Conservation (phyloP, 352 stramenopile genomes). For the Globisporangium perplexum region DNA sequence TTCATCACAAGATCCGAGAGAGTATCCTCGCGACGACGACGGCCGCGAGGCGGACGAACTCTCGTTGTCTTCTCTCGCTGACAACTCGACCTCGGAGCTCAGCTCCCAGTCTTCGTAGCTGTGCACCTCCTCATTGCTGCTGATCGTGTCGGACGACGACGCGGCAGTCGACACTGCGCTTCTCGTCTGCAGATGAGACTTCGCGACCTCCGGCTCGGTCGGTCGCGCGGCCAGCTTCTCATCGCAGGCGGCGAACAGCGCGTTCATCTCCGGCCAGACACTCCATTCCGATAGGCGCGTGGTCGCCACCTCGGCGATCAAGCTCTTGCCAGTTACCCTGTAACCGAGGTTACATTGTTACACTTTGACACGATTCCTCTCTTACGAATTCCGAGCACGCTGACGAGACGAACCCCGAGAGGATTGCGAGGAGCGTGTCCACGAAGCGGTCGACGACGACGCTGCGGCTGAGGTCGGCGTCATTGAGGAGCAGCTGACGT, state of each 20-base stretch:
- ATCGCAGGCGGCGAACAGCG: neutral
- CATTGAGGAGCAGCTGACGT: too few relatives aligned
- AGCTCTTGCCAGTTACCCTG: too few relatives aligned
- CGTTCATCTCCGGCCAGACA: neutral
- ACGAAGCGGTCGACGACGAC: too few relatives aligned
- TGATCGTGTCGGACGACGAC: constrained; percentile 33
- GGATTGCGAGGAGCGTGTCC: too few relatives aligned
- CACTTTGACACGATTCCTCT: too few relatives aligned
- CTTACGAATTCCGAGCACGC: too few relatives aligned
- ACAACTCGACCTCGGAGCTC: neutral
- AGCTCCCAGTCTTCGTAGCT: constrained; percentile 37
- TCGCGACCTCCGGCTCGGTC: neutral
- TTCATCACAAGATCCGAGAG: neutral
- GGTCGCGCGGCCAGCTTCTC: neutral
- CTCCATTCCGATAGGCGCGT: neutral
- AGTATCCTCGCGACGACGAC: neutral
- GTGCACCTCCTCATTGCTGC: constrained; percentile 28
- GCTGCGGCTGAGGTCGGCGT: too few relatives aligned
- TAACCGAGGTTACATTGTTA: too few relatives aligned
- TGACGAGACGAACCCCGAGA: too few relatives aligned
- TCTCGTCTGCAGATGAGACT: neutral
- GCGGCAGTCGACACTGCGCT: constrained; percentile 19
- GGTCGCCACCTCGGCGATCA: too few relatives aligned
- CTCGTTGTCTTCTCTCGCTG: neutral
- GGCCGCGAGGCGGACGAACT: neutral